Conservation (phyloP, 176 grass and related monocot species). For the Triticum urartu region DNA sequence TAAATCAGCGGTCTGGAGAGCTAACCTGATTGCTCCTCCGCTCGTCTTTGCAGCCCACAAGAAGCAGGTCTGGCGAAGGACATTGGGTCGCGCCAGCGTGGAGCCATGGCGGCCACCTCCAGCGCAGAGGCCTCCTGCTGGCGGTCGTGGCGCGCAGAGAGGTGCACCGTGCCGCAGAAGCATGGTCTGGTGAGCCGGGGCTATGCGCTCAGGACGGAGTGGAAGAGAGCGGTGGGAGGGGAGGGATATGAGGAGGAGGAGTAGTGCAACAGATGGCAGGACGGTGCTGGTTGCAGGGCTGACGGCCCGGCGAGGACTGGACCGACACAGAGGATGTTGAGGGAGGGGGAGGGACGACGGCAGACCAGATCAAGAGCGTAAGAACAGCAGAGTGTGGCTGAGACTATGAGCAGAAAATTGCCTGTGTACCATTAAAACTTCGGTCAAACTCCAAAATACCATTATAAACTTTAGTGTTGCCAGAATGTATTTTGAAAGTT, state of each 20-base stretch:
- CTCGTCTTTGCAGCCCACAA: background rate
- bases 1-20: background rate
- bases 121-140: background rate
- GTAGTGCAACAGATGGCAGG: background rate
- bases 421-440: background rate
- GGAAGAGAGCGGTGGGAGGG: background rate
- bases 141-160: background rate
- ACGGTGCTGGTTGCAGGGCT: background rate
- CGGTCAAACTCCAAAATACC: background rate
- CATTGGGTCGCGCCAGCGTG: background rate
- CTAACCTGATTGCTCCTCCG: conserved; percentile 11
- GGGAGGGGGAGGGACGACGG: background rate
- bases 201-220: background rate
- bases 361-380: background rate
- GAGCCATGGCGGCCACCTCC: background rate
- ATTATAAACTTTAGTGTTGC: background rate
- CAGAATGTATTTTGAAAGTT: background rate
- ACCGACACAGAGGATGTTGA: background rate
- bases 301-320: background rate
- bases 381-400: background rate
- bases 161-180: background rate
- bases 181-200: background rate
- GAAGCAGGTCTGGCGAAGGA: conserved; percentile 3
- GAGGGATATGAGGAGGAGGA: background rate
- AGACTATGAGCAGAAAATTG: background rate